Base-by-base conservation (phyloP, 305 asterid species). In the Fraxinus paxiana region DNA sequence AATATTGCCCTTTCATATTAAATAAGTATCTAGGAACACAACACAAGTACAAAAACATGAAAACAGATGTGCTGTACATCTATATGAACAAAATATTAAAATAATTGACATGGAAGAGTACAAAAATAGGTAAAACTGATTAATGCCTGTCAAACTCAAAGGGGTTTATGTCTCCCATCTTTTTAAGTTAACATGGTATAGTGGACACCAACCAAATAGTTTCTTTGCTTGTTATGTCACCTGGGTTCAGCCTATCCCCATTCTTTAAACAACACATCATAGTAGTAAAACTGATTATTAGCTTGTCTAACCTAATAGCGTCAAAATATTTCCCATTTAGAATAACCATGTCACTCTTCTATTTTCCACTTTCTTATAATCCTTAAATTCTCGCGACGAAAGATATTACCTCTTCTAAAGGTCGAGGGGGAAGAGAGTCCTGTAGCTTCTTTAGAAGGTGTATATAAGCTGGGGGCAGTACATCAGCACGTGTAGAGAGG, bases 401-500 rank as follows among this genome's bases (percentile, higher is more conserved):
- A 73, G 72, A 76, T 35, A 41, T 80, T 87, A 93, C 99, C 99
- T 95, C 99, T 88, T 91, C 85, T 78, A 92, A 69, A 73, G 94
- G 89, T 61, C 99, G 96, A 46, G 99, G 97, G 75, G 99, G 99
- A 70, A 95, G 98, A 77, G 99, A 94, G 84, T 95, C 99, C 88
- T 95, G 98, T 61, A 95, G 92, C 88, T 92, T 97, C 92, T 85
- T 88, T 79, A 95, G 90, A 87, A 90, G 97, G 85, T 86, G 84
- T 83, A 93, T 91, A 82, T 94, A 95, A 81, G 98, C 97, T 63
- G 89, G 94, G 17, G 99, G 99, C 81, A 95, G 95, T 87, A 95
- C 99, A 87, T 95, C 99, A 83, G 98, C 99, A 83, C 99, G 99
- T 65, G 99, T 95, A 72, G 99, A 95, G 61, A 95, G 90, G 84